These are phyloP conservation scores for Thalassiosira hispida DNA, from an alignment of 352 stramenopile species.

Conservation along the genomic window DNA sequence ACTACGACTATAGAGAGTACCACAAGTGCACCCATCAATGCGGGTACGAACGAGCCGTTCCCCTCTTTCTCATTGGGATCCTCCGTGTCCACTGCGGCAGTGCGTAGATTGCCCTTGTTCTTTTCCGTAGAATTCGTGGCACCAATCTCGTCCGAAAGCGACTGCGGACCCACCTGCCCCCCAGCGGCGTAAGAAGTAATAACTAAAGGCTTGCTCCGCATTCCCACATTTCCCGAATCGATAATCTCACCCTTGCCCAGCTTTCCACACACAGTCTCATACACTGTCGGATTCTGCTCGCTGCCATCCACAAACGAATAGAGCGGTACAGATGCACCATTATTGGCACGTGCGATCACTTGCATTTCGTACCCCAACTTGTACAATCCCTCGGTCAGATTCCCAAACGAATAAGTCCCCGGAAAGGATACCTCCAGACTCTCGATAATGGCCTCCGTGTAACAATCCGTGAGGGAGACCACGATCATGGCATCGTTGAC, in stretches of 20 bases:
- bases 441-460: slow-evolving; percentile 11
- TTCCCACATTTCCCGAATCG: slow-evolving; percentile 32
- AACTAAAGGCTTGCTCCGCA: background rate
- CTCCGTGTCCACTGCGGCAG: background rate
- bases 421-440: slow-evolving; percentile 28
- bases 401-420: slow-evolving; percentile 40
- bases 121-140: background rate
- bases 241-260: slow-evolving; percentile 39
- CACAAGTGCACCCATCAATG: slow-evolving; percentile 21
- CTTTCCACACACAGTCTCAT: slow-evolving; percentile 50
- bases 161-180: background rate
- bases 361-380: slow-evolving; percentile 49
- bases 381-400: slow-evolving; percentile 50
- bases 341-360: background rate
- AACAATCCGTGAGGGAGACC: slow-evolving; percentile 45
- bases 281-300: slow-evolving; percentile 9
- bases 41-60: slow-evolving; percentile 8
- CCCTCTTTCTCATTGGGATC: slow-evolving; percentile 1
- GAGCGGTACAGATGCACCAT: slow-evolving; percentile 1
- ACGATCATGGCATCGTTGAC: slow-evolving; percentile 42
- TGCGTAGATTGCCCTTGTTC: background rate
- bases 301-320: slow-evolving; percentile 40
- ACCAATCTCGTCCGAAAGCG: background rate
- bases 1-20: slow-evolving; percentile 9
- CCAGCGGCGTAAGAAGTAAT: background rate